Percentiles rank a stretch among this genome's conserved stretches.
Evolutionary conservation across 148 eudicot species (phyloP).

Genomic region (Cornus kousa): DNA sequence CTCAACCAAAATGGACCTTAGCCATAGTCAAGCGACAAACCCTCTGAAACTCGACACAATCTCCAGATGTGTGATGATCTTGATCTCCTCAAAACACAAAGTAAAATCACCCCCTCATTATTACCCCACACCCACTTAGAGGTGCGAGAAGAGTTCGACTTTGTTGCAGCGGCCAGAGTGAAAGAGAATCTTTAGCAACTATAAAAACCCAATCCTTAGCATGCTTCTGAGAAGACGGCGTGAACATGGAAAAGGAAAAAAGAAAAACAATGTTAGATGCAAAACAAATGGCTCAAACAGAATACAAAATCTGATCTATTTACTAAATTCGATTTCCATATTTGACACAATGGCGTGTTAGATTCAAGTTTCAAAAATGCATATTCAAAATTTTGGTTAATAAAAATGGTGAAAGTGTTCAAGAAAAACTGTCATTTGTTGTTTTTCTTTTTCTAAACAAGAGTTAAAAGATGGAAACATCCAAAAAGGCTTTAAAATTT

Average conservation of each 20-base stretch:
- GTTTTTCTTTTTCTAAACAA: background rate
- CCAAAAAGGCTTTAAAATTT: background rate
- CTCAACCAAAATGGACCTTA: slow-evolving; percentile 35
- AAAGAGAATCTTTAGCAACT: slow-evolving; percentile 45
- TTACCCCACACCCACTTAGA: slow-evolving; percentile 80
- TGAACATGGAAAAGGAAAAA: slow-evolving; percentile 18
- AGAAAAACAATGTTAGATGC: background rate
- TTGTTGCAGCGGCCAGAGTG: slow-evolving; percentile 96
- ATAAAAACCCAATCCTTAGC: slow-evolving; percentile 24
- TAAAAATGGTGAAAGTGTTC: background rate
- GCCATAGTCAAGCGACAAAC: slow-evolving; percentile 92
- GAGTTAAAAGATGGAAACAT: background rate
- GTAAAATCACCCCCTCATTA: slow-evolving; percentile 52
- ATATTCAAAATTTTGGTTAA: background rate
- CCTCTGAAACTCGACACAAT: slow-evolving; percentile 75
- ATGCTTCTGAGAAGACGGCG: slow-evolving; percentile 38
- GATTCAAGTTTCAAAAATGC: background rate
- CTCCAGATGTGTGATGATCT: slow-evolving; percentile 93
- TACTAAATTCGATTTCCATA: background rate
- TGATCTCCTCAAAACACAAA: slow-evolving; percentile 71
- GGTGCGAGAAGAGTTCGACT: slow-evolving; percentile 75
- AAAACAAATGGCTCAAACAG: background rate
- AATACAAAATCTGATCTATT: background rate
- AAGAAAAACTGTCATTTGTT: background rate
- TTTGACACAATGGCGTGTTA: background rate